Percentiles rank a stretch among this genome's conserved stretches.
Conservation (phyloP, 2,329 filamentous ascomycete genomes). For the Diaporthe nobilis region DNA sequence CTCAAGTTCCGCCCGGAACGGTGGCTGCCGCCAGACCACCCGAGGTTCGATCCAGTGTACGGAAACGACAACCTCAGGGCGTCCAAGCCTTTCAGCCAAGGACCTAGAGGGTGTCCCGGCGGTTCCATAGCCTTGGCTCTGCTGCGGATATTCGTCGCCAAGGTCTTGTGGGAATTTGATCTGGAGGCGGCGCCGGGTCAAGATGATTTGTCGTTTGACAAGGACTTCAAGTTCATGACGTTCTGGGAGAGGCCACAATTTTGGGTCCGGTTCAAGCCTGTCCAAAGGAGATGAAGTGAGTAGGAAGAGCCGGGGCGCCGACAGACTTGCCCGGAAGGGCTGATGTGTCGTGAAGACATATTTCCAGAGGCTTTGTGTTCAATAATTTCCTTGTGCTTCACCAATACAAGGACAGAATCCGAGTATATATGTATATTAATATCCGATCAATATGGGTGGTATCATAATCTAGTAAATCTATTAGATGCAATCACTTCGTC, state of each 20-base stretch:
- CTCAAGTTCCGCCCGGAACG: constrained; percentile 33
- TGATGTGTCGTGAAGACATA: no score
- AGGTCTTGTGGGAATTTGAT: constrained; percentile 33
- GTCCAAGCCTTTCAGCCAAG: constrained; percentile 39
- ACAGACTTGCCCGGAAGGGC: no score
- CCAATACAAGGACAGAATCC: no score
- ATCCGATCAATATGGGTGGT: neutral
- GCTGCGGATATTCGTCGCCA: constrained; percentile 28
- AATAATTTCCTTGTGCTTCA: no score
- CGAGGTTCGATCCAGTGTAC: neutral
- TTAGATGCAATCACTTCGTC: neutral
- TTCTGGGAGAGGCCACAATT: constrained; percentile 40
- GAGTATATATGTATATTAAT: no score
- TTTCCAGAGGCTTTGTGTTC: no score
- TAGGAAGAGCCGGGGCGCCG: neutral
- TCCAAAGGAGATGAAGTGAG: neutral
- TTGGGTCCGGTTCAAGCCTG: constrained; percentile 34
- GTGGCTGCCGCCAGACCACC: constrained; percentile 34
- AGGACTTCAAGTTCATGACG: constrained; percentile 38
- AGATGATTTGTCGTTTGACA: constrained; percentile 33
- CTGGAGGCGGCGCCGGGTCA: constrained; percentile 33
- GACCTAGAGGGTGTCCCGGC: constrained; percentile 35
- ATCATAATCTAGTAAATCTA: neutral
- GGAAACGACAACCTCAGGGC: constrained; percentile 13
- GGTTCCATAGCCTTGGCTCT: constrained; percentile 4